A percentile compares a stretch with the other conserved stretches of the same genome.
Evolutionary conservation across 139 green algal species (phyloP).

Genomic region (Asterochloris erici): DNA sequence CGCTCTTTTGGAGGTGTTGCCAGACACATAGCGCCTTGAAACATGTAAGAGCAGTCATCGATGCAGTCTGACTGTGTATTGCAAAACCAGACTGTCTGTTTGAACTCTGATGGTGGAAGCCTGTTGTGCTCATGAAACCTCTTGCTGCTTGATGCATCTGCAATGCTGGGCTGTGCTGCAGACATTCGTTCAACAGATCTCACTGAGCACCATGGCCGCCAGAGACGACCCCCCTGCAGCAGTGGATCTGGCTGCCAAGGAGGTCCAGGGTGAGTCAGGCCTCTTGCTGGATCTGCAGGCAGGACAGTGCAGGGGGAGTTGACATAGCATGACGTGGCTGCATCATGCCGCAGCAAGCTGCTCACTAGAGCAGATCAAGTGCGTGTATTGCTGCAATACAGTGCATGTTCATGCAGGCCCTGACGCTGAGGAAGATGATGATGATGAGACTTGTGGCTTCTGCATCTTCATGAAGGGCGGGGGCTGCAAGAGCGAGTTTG

Average conservation of each 20-base stretch:
- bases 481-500: conserved; percentile 59
- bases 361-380: background rate
- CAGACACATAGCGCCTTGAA: no score
- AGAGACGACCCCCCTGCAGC: background rate
- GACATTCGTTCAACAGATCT: no score
- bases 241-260: conserved; percentile 1
- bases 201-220: background rate
- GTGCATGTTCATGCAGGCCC: background rate
- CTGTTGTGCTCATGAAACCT: no score
- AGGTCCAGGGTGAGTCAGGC: background rate
- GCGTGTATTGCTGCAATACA: background rate
- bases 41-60: no score
- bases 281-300: background rate
- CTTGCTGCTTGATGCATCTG: no score
- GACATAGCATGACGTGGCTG: background rate
- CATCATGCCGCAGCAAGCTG: background rate
- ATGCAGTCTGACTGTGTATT: no score
- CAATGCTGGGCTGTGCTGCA: no score
- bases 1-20: no score
- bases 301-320: background rate
- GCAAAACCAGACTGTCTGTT: no score
- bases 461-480: conserved; percentile 87
- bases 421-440: conserved; percentile 66
- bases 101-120: no score
- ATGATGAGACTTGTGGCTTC: conserved; percentile 78